Percentiles rank a stretch among this genome's conserved stretches.
phyloP scores from a whole-genome alignment of 1,139 yeast genomes.

The Trichomonascaceae sp. region DNA sequence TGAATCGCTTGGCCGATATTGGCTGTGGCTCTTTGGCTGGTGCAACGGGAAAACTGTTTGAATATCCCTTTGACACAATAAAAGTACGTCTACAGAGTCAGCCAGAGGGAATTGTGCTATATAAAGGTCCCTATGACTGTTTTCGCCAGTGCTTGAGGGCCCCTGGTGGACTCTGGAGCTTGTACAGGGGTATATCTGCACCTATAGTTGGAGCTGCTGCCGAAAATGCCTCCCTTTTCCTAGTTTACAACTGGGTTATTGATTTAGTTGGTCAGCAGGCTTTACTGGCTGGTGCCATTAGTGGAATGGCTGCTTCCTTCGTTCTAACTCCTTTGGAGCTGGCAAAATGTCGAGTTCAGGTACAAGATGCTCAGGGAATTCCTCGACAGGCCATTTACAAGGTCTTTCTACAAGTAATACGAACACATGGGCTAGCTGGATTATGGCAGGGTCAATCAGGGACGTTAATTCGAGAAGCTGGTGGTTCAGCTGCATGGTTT shows the following conservation, averaged over 20 bases:
- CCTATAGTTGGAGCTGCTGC: conserved; percentile 85
- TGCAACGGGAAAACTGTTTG: conserved; percentile 74
- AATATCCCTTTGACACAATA: conserved; percentile 88
- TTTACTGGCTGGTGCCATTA: conserved; percentile 64
- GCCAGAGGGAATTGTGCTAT: conserved; percentile 42
- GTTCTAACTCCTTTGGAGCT: conserved; percentile 86
- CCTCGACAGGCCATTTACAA: conserved; percentile 2
- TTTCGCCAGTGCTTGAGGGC: conserved; percentile 60
- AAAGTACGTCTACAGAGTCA: conserved; percentile 84
- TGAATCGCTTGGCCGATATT: conserved; percentile 21
- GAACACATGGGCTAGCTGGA: conserved; percentile 52
- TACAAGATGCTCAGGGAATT: conserved; percentile 35
- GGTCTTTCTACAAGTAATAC: conserved; percentile 14
- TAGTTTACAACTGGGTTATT: conserved; percentile 42
- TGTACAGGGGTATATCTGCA: conserved; percentile 61
- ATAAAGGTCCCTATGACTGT: conserved; percentile 52
- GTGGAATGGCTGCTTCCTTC: conserved; percentile 80
- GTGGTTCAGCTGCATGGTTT: conserved; percentile 94
- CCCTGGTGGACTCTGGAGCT: conserved; percentile 50
- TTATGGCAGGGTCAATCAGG: conserved; percentile 84
- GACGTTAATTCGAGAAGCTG: conserved; percentile 76
- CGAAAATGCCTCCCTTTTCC: conserved; percentile 71
- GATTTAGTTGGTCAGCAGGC: conserved; percentile 11
- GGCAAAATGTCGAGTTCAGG: conserved; percentile 83
- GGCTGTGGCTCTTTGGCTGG: conserved; percentile 52